Evolutionary conservation across 139 green algal genomes (phyloP), one percentile per base, ranked within the genome.

Genomic region (Chlorella vulgaris): DNA sequence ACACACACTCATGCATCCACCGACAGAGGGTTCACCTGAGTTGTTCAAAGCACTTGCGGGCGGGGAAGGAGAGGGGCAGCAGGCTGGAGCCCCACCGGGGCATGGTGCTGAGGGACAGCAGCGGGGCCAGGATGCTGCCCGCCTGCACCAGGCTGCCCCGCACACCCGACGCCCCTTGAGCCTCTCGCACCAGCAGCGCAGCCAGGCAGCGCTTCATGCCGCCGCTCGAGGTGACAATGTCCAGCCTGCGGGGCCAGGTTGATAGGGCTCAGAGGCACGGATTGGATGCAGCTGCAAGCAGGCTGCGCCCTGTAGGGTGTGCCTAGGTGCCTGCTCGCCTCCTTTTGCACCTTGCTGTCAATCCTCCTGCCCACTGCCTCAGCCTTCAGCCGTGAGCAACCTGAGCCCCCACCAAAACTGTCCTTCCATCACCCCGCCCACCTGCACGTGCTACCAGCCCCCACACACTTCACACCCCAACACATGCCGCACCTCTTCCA

Each of bases 41-140:
- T 39, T 81, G 53, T 39, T 47, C 60, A 67, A 82, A 86, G 40
- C 74, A 77, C 8, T 51, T 31, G n/a, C 39, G 39, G 35, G 81
- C 81, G 1, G 69, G 81, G 62, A 81, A 82, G 21, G 31, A 40
- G 24, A 81, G 81, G 35, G 42, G 73, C 67, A 65, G 73, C 28
- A 77, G 21, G 73, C 53, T 69, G 60, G 47, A 36, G 8, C 63
- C 38, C 2, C 66, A n/a, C 22, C 24, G 35, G 39, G 81, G 73
- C 71, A 86, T 53, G 0, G 73, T 55, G 60, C 35, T 33, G 26
- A 86, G 36, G 10, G 24, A 31, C 67, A 86, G 73, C 66, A 86
- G 76, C 15, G 74, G 70, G 0, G 62, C 73, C 22, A 82, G 40
- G 18, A 78, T 24, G 1, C 53, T 66, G n/a, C 53, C 22, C 29